phyloP scores from a whole-genome alignment of 2,329 filamentous ascomycete species.

The Aspergillus novoparasiticus region DNA sequence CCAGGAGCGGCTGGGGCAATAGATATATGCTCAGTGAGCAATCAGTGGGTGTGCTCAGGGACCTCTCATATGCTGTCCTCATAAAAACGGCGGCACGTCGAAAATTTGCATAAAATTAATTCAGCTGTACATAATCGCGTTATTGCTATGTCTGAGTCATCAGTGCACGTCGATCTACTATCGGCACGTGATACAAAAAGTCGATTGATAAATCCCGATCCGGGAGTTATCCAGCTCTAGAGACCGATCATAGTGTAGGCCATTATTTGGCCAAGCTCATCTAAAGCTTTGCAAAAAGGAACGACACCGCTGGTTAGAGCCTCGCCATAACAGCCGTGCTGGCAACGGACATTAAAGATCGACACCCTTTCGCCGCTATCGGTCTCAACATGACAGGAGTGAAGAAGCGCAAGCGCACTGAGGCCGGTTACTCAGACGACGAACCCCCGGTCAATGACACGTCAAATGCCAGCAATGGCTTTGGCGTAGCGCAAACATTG shows the following conservation, averaged over 20 bases:
- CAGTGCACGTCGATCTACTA: slow-evolving; percentile 8
- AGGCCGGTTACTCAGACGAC: slow-evolving; percentile 24
- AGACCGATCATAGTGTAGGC: not conserved
- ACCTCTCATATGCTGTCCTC: too few species aligned
- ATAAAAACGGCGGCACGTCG: too few species aligned
- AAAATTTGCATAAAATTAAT: too few species aligned
- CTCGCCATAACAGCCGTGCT: not conserved
- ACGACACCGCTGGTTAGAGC: not conserved
- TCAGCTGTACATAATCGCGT: not conserved
- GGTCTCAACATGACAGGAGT: slow-evolving; percentile 24
- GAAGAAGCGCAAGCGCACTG: slow-evolving; percentile 39
- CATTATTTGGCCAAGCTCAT: not conserved
- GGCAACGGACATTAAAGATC: not conserved
- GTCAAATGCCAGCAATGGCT: slow-evolving; percentile 20
- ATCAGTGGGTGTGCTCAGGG: too few species aligned
- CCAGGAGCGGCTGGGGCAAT: too few species aligned
- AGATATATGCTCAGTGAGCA: too few species aligned
- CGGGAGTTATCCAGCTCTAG: not conserved
- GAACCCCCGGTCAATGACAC: slow-evolving; percentile 25
- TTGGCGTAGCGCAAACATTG: slow-evolving; percentile 37
- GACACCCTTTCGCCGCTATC: not conserved
- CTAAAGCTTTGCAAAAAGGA: too few species aligned
- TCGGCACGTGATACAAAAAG: slow-evolving; percentile 22
- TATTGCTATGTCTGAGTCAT: not conserved
- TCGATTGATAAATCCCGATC: slow-evolving; percentile 1